phyloP scores from a whole-genome alignment of 2,329 filamentous ascomycete genomes.

The Penicillium hordei region DNA sequence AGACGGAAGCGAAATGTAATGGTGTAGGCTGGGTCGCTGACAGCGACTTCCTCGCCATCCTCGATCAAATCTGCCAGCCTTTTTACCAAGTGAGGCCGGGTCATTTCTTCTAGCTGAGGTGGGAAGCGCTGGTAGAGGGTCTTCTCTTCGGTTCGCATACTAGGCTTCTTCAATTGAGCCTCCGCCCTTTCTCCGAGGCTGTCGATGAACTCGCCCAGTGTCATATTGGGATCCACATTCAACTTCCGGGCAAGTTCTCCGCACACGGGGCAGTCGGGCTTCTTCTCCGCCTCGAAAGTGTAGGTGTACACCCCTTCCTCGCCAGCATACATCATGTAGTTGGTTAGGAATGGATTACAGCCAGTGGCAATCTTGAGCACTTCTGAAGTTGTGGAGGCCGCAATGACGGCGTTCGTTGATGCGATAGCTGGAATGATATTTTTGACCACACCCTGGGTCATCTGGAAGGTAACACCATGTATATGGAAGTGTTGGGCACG shows the following conservation, averaged over 20 bases:
- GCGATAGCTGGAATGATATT: constrained; percentile 99
- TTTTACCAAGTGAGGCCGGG: constrained; percentile 75
- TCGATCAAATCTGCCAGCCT: constrained; percentile 74
- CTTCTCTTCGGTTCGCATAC: constrained; percentile 74
- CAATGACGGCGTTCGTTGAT: constrained; percentile 95
- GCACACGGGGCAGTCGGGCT: constrained; percentile 92
- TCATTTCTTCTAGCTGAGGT: constrained; percentile 77
- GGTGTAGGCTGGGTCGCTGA: constrained; percentile 86
- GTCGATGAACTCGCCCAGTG: constrained; percentile 81
- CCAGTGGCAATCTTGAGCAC: constrained; percentile 89
- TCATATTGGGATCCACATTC: constrained; percentile 66
- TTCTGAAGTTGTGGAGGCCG: constrained; percentile 93
- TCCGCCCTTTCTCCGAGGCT: constrained; percentile 79
- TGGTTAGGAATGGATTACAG: constrained; percentile 77
- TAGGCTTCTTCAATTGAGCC: constrained; percentile 91
- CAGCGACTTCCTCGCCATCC: constrained; percentile 83
- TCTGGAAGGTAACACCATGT: constrained; percentile 84
- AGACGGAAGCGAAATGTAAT: constrained; percentile 66
- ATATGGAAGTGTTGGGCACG: constrained; percentile 90
- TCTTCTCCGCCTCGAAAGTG: constrained; percentile 92
- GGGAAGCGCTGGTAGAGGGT: constrained; percentile 90
- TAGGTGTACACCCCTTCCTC: constrained; percentile 96
- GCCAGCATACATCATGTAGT: constrained; percentile 99
- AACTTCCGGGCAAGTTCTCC: constrained; percentile 78
- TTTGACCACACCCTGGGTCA: constrained; percentile 97